Evolutionary conservation across 148 eudicot genomes (phyloP).

Genomic region (Heliosperma pusillum): DNA sequence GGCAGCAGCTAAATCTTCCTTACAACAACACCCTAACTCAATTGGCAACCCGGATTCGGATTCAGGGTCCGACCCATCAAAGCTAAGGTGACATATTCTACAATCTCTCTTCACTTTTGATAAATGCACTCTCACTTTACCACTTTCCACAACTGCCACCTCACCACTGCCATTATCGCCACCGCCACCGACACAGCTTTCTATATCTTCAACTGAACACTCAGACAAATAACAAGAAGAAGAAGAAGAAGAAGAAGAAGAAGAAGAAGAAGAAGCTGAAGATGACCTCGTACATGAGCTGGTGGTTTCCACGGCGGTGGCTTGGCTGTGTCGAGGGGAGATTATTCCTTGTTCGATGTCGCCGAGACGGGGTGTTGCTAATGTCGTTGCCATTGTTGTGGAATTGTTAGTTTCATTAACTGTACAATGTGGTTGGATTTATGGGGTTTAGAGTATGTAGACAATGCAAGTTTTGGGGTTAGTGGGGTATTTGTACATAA

Average conservation of each 20-base stretch:
- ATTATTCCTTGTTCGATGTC: constrained; percentile 29
- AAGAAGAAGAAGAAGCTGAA: neutral
- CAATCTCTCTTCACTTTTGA: constrained; percentile 59
- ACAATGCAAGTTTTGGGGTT: neutral
- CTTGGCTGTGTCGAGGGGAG: constrained; percentile 17
- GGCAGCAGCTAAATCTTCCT: constrained; percentile 87
- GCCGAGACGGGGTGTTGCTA: neutral
- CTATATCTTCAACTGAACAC: constrained; percentile 47
- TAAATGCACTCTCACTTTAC: constrained; percentile 32
- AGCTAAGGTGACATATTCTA: constrained; percentile 77
- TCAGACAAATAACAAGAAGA: constrained; percentile 34
- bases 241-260: neutral
- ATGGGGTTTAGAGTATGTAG: neutral
- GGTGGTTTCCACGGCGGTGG: constrained; percentile 22
- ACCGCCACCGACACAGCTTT: constrained; percentile 10
- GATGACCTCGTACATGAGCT: constrained; percentile 5
- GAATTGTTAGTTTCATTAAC: neutral
- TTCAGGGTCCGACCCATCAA: constrained; percentile 53
- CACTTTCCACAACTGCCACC: constrained; percentile 23
- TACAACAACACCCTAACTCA: constrained; percentile 86
- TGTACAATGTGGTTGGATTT: neutral
- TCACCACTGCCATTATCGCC: constrained; percentile 7
- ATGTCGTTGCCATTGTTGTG: constrained; percentile 12
- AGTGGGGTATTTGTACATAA: neutral
- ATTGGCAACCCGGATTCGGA: constrained; percentile 60